Conservation (phyloP, 768 basidiomycete species). For the Boletus rufocinnamomeus region DNA sequence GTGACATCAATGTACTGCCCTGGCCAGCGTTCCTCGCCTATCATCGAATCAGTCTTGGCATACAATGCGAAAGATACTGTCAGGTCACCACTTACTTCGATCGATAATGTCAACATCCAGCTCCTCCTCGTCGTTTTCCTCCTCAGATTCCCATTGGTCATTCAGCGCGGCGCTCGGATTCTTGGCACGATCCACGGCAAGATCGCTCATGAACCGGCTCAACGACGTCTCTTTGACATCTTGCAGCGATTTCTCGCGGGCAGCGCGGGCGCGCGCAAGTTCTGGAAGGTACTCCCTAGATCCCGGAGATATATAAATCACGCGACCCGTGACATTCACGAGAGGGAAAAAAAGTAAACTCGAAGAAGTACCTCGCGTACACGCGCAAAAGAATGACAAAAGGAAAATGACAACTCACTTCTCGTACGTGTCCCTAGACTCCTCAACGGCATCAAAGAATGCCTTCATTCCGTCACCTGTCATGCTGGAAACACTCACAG, state of each 20-base stretch:
- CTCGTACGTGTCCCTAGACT: constrained; percentile 85
- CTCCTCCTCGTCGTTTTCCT: constrained; percentile 55
- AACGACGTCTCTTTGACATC: constrained; percentile 76
- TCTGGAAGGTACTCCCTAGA: constrained; percentile 90
- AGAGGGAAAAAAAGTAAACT: neutral
- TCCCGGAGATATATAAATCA: constrained; percentile 7
- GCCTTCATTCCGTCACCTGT: constrained; percentile 93
- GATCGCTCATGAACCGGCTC: constrained; percentile 75
- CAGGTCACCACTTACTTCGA: constrained; percentile 51
- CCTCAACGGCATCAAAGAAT: constrained; percentile 91
- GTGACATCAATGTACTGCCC: constrained; percentile 78
- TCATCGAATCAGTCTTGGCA: constrained; percentile 13
- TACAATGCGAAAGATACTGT: constrained; percentile 1
- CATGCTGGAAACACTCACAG: constrained; percentile 94
- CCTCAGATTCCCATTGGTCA: constrained; percentile 66
- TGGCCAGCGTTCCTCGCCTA: constrained; percentile 71
- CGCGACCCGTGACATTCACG: constrained; percentile 5
- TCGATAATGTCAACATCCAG: constrained; percentile 63
- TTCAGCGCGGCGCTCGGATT: constrained; percentile 57
- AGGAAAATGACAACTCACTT: constrained; percentile 50
- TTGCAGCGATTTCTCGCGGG: constrained; percentile 63
- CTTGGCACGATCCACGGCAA: constrained; percentile 67
- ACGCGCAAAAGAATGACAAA: neutral
- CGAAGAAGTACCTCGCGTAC: neutral
- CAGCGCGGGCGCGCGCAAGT: constrained; percentile 66